Evolutionary conservation across 2,329 filamentous ascomycete genomes (phyloP).

Genomic region (Grosmannia penicillata): DNA sequence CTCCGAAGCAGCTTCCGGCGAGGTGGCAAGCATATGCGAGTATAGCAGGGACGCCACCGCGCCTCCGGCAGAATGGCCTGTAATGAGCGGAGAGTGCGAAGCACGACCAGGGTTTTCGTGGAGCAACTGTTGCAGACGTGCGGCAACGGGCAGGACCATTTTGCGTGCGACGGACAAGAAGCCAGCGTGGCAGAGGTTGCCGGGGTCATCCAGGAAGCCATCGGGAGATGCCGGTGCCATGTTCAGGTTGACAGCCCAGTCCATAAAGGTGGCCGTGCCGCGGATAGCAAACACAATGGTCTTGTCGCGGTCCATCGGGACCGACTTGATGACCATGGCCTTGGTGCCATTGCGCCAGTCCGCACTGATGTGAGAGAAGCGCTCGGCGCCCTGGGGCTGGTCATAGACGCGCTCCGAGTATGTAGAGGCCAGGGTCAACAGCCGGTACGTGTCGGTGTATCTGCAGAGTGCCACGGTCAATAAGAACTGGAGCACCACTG

Average conservation of each 20-base stretch:
- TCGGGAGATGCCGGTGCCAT: slow-evolving; percentile 48
- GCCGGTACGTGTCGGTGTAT: slow-evolving; percentile 60
- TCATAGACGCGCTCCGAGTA: slow-evolving; percentile 66
- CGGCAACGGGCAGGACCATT: slow-evolving; percentile 61
- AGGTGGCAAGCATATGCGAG: slow-evolving; percentile 59
- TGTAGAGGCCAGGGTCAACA: slow-evolving; percentile 64
- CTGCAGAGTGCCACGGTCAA: slow-evolving; percentile 19
- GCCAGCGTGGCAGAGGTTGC: slow-evolving; percentile 67
- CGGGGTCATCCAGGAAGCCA: slow-evolving; percentile 62
- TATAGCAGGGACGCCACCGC: slow-evolving; percentile 71
- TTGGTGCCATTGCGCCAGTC: slow-evolving; percentile 65
- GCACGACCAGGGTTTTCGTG: slow-evolving; percentile 55
- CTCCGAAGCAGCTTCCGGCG: slow-evolving; percentile 43
- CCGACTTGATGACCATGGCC: slow-evolving; percentile 71
- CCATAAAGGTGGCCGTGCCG: slow-evolving; percentile 65
- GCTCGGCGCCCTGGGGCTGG: slow-evolving; percentile 45
- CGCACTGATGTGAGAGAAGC: slow-evolving; percentile 53
- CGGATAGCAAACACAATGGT: slow-evolving; percentile 74
- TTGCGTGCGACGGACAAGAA: slow-evolving; percentile 62
- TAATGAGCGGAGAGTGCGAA: slow-evolving; percentile 60
- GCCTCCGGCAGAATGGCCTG: slow-evolving; percentile 75
- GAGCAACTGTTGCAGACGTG: slow-evolving; percentile 52
- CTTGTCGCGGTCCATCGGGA: slow-evolving; percentile 63
- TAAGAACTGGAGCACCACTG: no score
- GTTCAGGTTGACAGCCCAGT: slow-evolving; percentile 76